Base-by-base conservation (phyloP, 805 yeast genomes). In the Kazachstania taianensis region DNA sequence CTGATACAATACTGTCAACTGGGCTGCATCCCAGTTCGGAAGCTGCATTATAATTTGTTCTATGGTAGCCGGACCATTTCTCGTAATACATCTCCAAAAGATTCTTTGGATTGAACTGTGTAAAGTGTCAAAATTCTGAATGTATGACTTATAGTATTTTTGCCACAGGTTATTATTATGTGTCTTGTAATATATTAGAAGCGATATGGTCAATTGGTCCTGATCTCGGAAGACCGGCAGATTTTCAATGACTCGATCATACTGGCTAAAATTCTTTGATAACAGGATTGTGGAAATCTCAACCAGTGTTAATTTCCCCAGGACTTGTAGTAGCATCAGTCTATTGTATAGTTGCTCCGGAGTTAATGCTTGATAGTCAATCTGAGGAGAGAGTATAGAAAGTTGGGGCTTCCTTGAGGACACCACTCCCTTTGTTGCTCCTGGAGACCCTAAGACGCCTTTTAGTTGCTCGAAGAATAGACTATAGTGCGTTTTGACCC, bases 401-500 rank as follows among this genome's bases (percentile, higher is more conserved):
- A 12, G 15, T 8, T 30, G 13, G 12, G 20, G 14, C 8, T 23
- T 33, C n/a, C 14, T 26, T 7, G 39, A 22, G 3, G 36, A 22
- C 19, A 31, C n/a, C n/a, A n/a, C n/a, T n/a, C 15, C 20, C n/a
- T 23, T n/a, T 13, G 16, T n/a, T 12, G 8, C 15, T 14, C 8
- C n/a, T 8, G 17, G 16, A 22, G 17, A 19, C 13, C 23, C 25
- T 2, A 32, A 17, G 2, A 32, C 23, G 19, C 20, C 20, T 18
- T 35, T 32, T 36, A 57, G 35, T 17, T 52, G 49, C 7, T 47
- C 39, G 40, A 52, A 49, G 19, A 52, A 42, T 6, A 52, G 32
- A 27, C 55, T 50, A 35, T 55, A 55, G 39, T 57, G 61, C 2
- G 44, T 42, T 16, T 54, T 48, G 5, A 53, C 48, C 17, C 41